Base-by-base conservation (phyloP, 257 asterid species). In the Capsicum pubescens region DNA sequence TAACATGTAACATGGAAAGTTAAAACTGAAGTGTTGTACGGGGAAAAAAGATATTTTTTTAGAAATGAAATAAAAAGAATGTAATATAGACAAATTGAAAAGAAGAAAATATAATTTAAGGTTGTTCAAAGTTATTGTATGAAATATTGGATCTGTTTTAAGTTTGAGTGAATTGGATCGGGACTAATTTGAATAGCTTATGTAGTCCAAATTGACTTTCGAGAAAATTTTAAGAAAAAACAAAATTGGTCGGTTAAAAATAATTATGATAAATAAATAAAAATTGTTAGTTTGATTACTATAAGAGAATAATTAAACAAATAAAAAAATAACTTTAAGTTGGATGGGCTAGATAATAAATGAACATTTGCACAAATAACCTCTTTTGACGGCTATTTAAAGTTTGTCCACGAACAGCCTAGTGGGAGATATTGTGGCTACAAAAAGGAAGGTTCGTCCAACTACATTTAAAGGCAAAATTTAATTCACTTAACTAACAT, bases 391-490 rank as follows among this genome's bases (percentile, higher is more conserved):
- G 32, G 14, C 55, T 69, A 69, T 69, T 69, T 69, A 69, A 69
- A 42, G 4, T 42, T 17, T 69, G 55, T 69, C 2, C 9, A 2
- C 8, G 16, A 8, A 15, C 3, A 39, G 32, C 8, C 4, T 16
- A 69, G 55, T 4, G 78, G 32, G 14, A 13, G 26, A 39, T 0
- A 39, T 68, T 69, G 1, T 39, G 54, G 16, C 55, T 69, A 16
- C 54, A 69, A 39, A 69, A 69, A 42, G 55, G 55, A 42, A 3
- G 9, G 16, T 13, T 15, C 54, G 8, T 69, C 55, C 78, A 69
- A 39, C 78, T 16, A 42, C 78, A 16, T 39, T 69, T 69, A 69
- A 69, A 69, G 78, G 2, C 78, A 69, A 56, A 56, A 42, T 69
- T 69, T 69, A 69, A 16, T 15, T 42, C 77, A 68, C 26, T 36